Evolutionary conservation across 179 eudicot species (phyloP), one percentile per base, ranked within the genome.

Genomic region (Pouteria campechiana): DNA sequence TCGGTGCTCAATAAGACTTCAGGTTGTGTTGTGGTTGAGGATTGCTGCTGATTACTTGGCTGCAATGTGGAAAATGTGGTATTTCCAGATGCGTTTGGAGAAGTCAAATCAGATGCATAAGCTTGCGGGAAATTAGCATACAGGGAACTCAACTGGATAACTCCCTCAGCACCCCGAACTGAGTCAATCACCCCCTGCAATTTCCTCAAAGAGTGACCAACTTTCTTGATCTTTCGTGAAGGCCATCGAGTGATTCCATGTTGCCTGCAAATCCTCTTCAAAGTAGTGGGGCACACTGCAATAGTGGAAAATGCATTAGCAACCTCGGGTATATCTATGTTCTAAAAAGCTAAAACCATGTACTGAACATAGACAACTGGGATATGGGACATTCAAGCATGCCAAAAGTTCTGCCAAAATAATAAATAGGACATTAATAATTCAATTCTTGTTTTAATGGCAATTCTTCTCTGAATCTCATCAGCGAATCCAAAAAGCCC

Each of bases 211-310:
- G 96, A 87, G 67, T 87, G 96, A 18, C 81, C 92, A 24, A 87
- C 96, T 59, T 87, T 87, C 75, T 87, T 87, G 65, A 87, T 77
- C 80, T 87, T 87, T 56, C 96, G 47, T 12, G 96, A 87, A 37
- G 96, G 96, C 96, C 96, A 87, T 38, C 94, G 70, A 17, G 73
- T 73, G 44, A 87, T 87, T 25, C 96, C 94, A 12, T 83, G 94
- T 48, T 87, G 94, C 58, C 96, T 77, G 55, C 96, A 87, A 61
- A 87, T 83, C 65, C 96, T 75, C 67, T 87, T 87, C 67, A 87
- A 60, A 22, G 96, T 87, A 17, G 96, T 87, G 5, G 96, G 96
- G 63, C 96, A 87, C 52, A 87, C 96, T 87, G 73, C 69, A 70
- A 52, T 44, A 14, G 13, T 16, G 6, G 44, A 34, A 59, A 41